Evolutionary conservation across 2,329 filamentous ascomycete species (phyloP), one percentile per base, ranked within the genome.

Genomic region (Pseudogymnoascus sp.): DNA sequence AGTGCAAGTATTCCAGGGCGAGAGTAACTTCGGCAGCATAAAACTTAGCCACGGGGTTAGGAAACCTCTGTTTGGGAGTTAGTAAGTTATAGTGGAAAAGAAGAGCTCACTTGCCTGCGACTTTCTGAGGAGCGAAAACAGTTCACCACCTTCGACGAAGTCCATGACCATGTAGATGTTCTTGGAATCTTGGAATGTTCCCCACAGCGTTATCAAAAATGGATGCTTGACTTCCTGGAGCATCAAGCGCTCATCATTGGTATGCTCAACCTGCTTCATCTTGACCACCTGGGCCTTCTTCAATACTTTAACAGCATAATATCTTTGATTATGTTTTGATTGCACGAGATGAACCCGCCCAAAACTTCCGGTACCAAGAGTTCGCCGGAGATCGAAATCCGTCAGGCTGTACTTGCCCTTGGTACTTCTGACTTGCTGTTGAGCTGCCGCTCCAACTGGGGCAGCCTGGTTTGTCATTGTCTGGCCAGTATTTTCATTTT

Each of bases 151-250:
- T 78, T 99, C 95, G 63, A 99, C 93, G 80, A 99, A 99, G 77
- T 99, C 95, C 95, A 99, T 99, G 72, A 99, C 95, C 95, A 99
- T 99, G 84, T 99, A 99, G 37, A 99, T 81, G 75, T 97, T 98
- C 79, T 88, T 92, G 61, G 88, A 85, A 73, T 99, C 95, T 75
- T 98, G 93, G 77, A 98, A 99, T 8, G 95, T 99, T 65, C 95
- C 95, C 95, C 95, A 99, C 43, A 99, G 82, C 1, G 95, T 99
- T 75, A 99, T 95, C 68, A 99, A 82, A 79, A 99, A 99, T 11
- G 95, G 93, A 78, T 99, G 93, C 77, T 97, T 96, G 76, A 98
- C 95, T 76, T 96, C 90, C 75, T 92, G 90, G 72, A 99, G 80
- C 95, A 99, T 99, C 72, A 85, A 87, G 69, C 95, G 85, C 80